phyloP scores from a whole-genome alignment of 73 alveolate genomes.

The Halteria grandinella region DNA sequence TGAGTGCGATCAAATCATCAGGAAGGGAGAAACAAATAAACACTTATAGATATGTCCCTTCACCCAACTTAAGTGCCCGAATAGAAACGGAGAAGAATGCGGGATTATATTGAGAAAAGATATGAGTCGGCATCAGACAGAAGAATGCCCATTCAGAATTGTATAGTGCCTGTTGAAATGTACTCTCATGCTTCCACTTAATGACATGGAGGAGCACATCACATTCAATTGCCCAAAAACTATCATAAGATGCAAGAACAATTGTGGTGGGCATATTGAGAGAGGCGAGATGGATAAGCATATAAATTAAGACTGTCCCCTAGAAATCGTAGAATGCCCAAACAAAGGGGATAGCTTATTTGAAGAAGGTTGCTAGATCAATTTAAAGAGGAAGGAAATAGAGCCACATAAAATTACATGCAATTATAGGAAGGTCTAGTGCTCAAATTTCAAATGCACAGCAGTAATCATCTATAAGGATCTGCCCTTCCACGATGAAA shows the following conservation, averaged over 20 bases:
- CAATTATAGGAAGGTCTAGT: constrained; percentile 66
- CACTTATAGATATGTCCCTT: constrained; percentile 55
- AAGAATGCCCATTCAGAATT: constrained; percentile 66
- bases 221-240: constrained; percentile 70
- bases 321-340: constrained; percentile 81
- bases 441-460: constrained; percentile 70
- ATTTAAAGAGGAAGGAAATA: constrained; percentile 78
- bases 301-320: constrained; percentile 73
- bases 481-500: constrained; percentile 70
- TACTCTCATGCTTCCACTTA: constrained; percentile 63
- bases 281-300: constrained; percentile 82
- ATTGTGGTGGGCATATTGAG: constrained; percentile 74
- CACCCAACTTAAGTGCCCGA: constrained; percentile 61
- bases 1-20: constrained; percentile 55
- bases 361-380: constrained; percentile 78
- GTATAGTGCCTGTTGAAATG: constrained; percentile 62
- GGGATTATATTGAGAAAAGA: constrained; percentile 64
- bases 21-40: constrained; percentile 62
- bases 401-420: constrained; percentile 73
- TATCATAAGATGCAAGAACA: constrained; percentile 66
- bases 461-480: constrained; percentile 61
- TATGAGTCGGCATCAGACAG: constrained; percentile 41
- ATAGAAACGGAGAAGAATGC: constrained; percentile 54
- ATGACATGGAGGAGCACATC: constrained; percentile 66
- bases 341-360: constrained; percentile 62